A percentile compares a stretch with the other conserved stretches of the same genome.
phyloP scores from a whole-genome alignment of 2,329 filamentous ascomycete genomes.

The Sporothrix euskadiensis region DNA sequence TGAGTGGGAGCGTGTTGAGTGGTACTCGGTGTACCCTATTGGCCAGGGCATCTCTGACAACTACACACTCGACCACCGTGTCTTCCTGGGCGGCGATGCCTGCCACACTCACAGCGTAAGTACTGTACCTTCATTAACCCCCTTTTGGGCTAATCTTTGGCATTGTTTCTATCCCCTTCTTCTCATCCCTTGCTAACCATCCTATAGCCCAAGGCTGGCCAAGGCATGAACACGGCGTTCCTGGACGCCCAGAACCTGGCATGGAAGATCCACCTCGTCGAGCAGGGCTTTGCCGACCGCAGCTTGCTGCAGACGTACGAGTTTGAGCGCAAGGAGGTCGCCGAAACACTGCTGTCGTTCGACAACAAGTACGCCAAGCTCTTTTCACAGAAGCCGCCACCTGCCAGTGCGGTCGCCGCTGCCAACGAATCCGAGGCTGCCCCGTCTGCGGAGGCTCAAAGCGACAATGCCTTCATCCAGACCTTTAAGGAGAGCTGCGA shows the following conservation, averaged over 20 bases:
- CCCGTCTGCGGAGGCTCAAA: conserved; percentile 39
- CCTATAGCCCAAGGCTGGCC: conserved; percentile 65
- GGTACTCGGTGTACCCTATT: conserved; percentile 77
- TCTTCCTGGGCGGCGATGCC: conserved; percentile 76
- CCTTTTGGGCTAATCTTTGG: neutral
- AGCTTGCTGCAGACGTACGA: conserved; percentile 82
- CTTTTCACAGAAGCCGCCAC: conserved; percentile 77
- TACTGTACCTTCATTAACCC: conserved; percentile 23
- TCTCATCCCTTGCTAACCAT: neutral
- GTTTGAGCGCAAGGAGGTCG: conserved; percentile 78
- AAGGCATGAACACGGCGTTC: conserved; percentile 80
- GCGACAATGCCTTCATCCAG: conserved; percentile 78
- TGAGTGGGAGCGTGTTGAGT: conserved; percentile 66
- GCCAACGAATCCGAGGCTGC: conserved; percentile 38
- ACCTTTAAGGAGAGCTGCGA: conserved; percentile 90
- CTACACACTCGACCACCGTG: conserved; percentile 66
- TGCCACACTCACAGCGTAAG: conserved; percentile 74
- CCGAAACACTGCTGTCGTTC: conserved; percentile 80
- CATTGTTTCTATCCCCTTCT: conserved; percentile 41
- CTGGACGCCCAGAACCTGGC: conserved; percentile 84
- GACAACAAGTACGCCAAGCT: conserved; percentile 87
- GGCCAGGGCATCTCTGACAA: conserved; percentile 70
- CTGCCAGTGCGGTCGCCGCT: conserved; percentile 69
- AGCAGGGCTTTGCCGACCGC: conserved; percentile 75
- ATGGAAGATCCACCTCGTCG: conserved; percentile 94